A percentile compares a stretch with the other conserved stretches of the same genome.
phyloP scores from a whole-genome alignment of 2,329 filamentous ascomycete species.

The Microcyclospora pomicola region DNA sequence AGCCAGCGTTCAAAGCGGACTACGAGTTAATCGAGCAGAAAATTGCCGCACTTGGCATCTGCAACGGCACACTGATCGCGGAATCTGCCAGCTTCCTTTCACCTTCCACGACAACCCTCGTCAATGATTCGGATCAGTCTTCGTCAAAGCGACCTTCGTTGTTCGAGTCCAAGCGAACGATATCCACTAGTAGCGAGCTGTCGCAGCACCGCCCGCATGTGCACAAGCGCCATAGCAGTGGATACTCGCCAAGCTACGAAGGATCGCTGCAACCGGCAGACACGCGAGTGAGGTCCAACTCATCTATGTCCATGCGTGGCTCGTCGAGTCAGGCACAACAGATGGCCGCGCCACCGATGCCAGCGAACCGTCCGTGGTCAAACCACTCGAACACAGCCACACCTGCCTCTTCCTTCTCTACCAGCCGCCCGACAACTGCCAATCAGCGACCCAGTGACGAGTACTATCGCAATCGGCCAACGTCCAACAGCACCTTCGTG shows the following conservation, averaged over 20 bases:
- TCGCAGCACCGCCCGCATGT: slow-evolving; percentile 8
- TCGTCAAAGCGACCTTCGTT: slow-evolving; percentile 29
- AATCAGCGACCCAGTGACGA: slow-evolving; percentile 14
- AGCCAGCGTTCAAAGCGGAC: slow-evolving; percentile 64
- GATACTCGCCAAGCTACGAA: slow-evolving; percentile 36
- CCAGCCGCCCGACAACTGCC: slow-evolving; percentile 22
- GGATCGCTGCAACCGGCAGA: slow-evolving; percentile 6
- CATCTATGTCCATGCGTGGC: slow-evolving; percentile 37
- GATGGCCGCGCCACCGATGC: slow-evolving; percentile 21
- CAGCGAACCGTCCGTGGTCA: slow-evolving; percentile 17
- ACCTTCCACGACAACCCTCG: slow-evolving; percentile 30
- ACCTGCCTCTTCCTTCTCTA: slow-evolving; percentile 33
- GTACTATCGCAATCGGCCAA: slow-evolving; percentile 12
- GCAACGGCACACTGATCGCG: slow-evolving; percentile 56
- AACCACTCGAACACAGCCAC: slow-evolving; percentile 25
- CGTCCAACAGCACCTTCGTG: slow-evolving; percentile 20
- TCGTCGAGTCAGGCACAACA: slow-evolving; percentile 25
- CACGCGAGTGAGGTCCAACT: slow-evolving; percentile 41
- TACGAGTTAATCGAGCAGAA: slow-evolving; percentile 63
- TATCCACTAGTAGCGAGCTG: slow-evolving; percentile 22
- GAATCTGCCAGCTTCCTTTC: slow-evolving; percentile 48
- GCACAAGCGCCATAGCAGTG: slow-evolving; percentile 47
- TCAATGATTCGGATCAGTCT: slow-evolving; percentile 21
- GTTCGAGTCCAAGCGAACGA: slow-evolving; percentile 26
- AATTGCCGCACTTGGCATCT: slow-evolving; percentile 56